Evolutionary conservation across 106 monocot species (phyloP), one percentile per base, ranked within the genome.

Genomic region (Apostasia shenzhenica): DNA sequence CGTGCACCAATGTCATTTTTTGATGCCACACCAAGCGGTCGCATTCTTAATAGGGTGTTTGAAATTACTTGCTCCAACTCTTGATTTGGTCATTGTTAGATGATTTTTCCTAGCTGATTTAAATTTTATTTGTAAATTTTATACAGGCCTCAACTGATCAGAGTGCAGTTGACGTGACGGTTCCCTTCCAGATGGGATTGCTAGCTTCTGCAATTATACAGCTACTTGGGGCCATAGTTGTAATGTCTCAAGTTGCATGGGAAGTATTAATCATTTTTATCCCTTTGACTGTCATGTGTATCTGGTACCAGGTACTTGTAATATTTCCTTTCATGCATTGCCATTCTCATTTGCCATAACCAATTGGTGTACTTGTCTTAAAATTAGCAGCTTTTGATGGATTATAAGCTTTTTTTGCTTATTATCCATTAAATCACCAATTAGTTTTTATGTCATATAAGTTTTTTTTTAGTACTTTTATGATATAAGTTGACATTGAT

Each of bases 1-100:
- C 88, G 76, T 47, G 92, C 88, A 41, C 85, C 88, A 0, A 92
- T 92, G 92, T 81, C 92, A 7, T 92, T 92, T 54, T 92, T 92
- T 68, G 92, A 92, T 74, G 78, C 92, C 42, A 92, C 92, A 14
- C 92, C 92, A 2, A 85, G 72, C 13, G 92, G 92, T 2, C 77
- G 92, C 2, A 92, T 92, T 60, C 64, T 92, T 26, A 88, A 76
- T 48, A 82, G 88, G 48, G 92, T 88, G 77, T 63, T 81, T 48
- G 7, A 48, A 42, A 67, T 54, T 13, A 51, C 52, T 39, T 55
- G n/a, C 11, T 45, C 14, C 50, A 54, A 54, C 66, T 39, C 45
- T 11, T 73, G 2, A 63, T 39, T 66, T 52, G 14, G 41, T 12
- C 45, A 13, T 8, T 53, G 40, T 10, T 50, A 51, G 41, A 69